These are phyloP conservation scores for Coprinopsis strossmayeri DNA, from an alignment of 768 basidiomycete species.

Conservation along the genomic window DNA sequence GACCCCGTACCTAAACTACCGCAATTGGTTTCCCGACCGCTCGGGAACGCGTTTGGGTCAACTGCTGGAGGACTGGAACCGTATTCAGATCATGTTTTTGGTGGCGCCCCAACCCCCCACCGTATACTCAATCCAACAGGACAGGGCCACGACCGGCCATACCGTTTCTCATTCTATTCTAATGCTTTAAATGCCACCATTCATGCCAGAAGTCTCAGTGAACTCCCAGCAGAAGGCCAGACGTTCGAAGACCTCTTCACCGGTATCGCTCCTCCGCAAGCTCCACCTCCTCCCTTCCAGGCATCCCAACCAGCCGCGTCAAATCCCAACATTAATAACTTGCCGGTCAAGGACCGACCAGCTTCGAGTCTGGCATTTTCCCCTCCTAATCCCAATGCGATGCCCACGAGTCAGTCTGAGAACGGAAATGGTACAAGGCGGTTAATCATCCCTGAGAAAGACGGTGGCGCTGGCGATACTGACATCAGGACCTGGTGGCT, in stretches of 20 bases:
- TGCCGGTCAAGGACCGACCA: slow-evolving; percentile 14
- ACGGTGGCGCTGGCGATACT: slow-evolving; percentile 26
- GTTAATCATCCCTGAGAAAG: slow-evolving; percentile 8
- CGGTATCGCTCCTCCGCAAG: slow-evolving; percentile 29
- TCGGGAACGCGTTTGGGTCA: slow-evolving; percentile 22
- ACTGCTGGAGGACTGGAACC: slow-evolving; percentile 15
- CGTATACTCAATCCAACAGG: slow-evolving; percentile 33
- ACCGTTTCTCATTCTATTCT: slow-evolving; percentile 98
- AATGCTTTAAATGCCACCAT: slow-evolving; percentile 90
- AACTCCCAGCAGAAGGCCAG: slow-evolving; percentile 91
- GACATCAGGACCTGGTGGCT: slow-evolving; percentile 96
- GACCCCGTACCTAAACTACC: slow-evolving; percentile 28
- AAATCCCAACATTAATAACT: slow-evolving; percentile 4
- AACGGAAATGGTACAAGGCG: slow-evolving; percentile 8
- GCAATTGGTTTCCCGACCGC: slow-evolving; percentile 37
- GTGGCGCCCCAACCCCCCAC: slow-evolving; percentile 17
- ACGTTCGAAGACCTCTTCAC: slow-evolving; percentile 87
- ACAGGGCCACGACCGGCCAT: slow-evolving; percentile 75
- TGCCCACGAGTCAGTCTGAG: slow-evolving; percentile 3
- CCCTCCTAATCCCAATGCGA: slow-evolving; percentile 8
- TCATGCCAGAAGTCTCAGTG: slow-evolving; percentile 86
- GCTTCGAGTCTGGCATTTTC: slow-evolving; percentile 16
- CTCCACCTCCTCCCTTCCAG: slow-evolving; percentile 7
- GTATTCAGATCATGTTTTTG: slow-evolving; percentile 22
- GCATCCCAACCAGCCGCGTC: slow-evolving; percentile 3